Evolutionary conservation across 805 yeast genomes (phyloP).

Genomic region (Wickerhamomyces strasburgensis): DNA sequence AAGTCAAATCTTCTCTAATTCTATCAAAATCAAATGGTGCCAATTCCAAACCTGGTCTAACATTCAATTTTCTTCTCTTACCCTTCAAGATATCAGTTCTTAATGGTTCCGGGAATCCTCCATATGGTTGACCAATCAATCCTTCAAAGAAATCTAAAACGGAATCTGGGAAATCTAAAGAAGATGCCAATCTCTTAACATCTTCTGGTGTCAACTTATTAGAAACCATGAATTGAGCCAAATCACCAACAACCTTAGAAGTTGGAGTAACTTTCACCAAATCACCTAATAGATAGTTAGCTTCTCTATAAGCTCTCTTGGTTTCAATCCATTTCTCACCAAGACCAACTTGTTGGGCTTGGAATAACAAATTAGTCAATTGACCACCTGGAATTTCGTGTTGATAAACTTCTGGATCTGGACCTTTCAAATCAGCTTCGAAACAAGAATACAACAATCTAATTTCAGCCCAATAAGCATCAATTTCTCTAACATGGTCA

Average conservation of each 20-base stretch:
- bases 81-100: slow-evolving; percentile 86
- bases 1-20: slow-evolving; percentile 66
- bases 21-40: slow-evolving; percentile 75
- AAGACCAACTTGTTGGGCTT: slow-evolving; percentile 97
- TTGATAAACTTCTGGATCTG: slow-evolving; percentile 97
- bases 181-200: slow-evolving; percentile 79
- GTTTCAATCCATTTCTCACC: slow-evolving; percentile 97
- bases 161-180: slow-evolving; percentile 97
- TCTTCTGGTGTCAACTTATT: slow-evolving; percentile 85
- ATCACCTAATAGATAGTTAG: slow-evolving; percentile 89
- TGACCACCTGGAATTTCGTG: slow-evolving; percentile 99
- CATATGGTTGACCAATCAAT: slow-evolving; percentile 98
- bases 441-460: slow-evolving; percentile 93
- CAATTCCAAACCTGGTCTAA: slow-evolving; percentile 89
- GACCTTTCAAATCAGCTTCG: slow-evolving; percentile 98
- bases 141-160: slow-evolving; percentile 99
- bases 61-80: slow-evolving; percentile 84
- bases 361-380: slow-evolving; percentile 95
- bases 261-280: slow-evolving; percentile 98
- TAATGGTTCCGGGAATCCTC: slow-evolving; percentile 99
- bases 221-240: slow-evolving; percentile 99
- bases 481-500: slow-evolving; percentile 72
- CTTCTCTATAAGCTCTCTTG: slow-evolving; percentile 87
- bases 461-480: slow-evolving; percentile 98
- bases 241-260: slow-evolving; percentile 98